A percentile compares a stretch with the other conserved stretches of the same genome.
Evolutionary conservation across 768 basidiomycete genomes (phyloP).

Genomic region (Chlorophyllum brunneum): DNA sequence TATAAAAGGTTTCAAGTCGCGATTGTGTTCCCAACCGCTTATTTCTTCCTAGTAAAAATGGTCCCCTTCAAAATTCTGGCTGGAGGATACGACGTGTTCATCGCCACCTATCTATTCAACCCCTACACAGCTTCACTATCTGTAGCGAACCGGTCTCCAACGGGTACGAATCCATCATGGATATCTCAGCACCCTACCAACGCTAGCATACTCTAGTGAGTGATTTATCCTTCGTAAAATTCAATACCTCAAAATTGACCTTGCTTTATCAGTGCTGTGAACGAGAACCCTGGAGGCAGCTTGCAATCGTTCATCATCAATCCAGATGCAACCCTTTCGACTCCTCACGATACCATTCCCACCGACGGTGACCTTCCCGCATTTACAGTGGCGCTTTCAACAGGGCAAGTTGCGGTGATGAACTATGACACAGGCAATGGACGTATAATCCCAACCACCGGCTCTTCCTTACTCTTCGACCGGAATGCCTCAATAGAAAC

Average conservation of each 20-base stretch:
- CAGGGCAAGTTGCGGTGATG: slow-evolving; percentile 55
- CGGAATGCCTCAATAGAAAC: slow-evolving; percentile 39
- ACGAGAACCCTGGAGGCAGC: slow-evolving; percentile 42
- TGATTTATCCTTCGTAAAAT: slow-evolving; percentile 25
- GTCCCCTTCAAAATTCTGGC: slow-evolving; percentile 16
- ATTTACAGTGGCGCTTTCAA: slow-evolving; percentile 46
- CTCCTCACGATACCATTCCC: slow-evolving; percentile 38
- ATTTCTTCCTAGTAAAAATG: slow-evolving; percentile 4
- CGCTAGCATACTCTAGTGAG: slow-evolving; percentile 14
- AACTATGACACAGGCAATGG: slow-evolving; percentile 59
- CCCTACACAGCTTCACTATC: slow-evolving; percentile 9
- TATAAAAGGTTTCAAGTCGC: too few species aligned
- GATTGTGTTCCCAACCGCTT: too few species aligned
- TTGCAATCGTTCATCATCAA: slow-evolving; percentile 58
- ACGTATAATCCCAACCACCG: slow-evolving; percentile 44
- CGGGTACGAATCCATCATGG: slow-evolving; percentile 16
- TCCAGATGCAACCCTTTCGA: slow-evolving; percentile 39
- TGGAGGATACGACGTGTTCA: slow-evolving; percentile 15
- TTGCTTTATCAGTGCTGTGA: slow-evolving; percentile 51
- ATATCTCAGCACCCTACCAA: slow-evolving; percentile 12
- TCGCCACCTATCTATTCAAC: slow-evolving; percentile 15
- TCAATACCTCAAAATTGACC: slow-evolving; percentile 28
- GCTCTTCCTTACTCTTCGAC: slow-evolving; percentile 30
- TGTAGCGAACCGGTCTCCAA: slow-evolving; percentile 11
- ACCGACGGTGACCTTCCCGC: slow-evolving; percentile 52